Base-by-base conservation (phyloP, 768 basidiomycete genomes). In the Pleurotus cornucopiae region DNA sequence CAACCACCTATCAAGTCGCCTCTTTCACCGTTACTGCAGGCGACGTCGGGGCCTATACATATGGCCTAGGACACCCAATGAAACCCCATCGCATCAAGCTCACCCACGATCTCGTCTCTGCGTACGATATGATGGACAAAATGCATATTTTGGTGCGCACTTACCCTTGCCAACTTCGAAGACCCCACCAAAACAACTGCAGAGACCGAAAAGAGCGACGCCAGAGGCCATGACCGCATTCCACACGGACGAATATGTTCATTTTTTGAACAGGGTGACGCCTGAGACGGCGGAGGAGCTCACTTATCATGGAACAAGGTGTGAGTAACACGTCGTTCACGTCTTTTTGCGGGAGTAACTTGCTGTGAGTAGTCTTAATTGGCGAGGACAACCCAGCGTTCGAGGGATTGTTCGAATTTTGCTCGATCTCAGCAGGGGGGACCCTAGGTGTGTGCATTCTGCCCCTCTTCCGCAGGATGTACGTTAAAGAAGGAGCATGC, bases 311-410 rank as follows among this genome's bases (percentile, higher is more conserved):
- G 92, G 93, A 5, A 85, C 86, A 40, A 76, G 94, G 70, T 98
- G 95, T 95, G 62, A 61, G 88, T 76, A 49, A 6, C 23, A 9
- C n/a, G 5, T 49, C 2, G 14, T 34, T 34, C 30, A 9, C 9
- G 7, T 34, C 30, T 34, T 9, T 34, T 34, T 34, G 30, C 26
- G 26, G 26, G 26, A 11, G 4, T 34, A 16, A 44, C 18, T 21
- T 41, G 6, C 2, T n/a, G 6, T 5, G 46, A 18, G 5, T 9
- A 61, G 60, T 61, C 58, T 55, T 61, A 4, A 94, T 98, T 18
- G 97, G 96, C 34, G 97, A 99, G 64, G 97, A 99, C 69, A 98
- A 96, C 70, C 97, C 97, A 2, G 94, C 98, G 34, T 99, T 99
- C 62, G 97, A 99, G 62, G 97, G 97, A 0, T 74, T 99, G 46